phyloP scores from a whole-genome alignment of 164 flowering plant genomes.

The Paratinospora sagittata region DNA sequence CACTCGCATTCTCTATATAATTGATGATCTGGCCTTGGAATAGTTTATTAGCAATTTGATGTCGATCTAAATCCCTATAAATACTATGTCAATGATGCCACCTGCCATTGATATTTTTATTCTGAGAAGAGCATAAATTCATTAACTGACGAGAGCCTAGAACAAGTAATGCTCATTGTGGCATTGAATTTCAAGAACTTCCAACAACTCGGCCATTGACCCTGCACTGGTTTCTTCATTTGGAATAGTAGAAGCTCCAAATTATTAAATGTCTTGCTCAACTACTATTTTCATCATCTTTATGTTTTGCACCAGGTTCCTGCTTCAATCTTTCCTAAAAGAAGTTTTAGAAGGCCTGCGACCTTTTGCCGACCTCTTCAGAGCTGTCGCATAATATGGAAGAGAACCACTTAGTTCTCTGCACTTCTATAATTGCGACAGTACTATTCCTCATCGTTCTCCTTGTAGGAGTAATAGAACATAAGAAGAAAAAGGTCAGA shows the following conservation, averaged over 20 bases:
- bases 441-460: slow-evolving; percentile 14
- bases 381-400: slow-evolving; percentile 19
- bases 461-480: slow-evolving; percentile 13
- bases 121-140: neutral
- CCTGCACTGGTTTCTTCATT: neutral
- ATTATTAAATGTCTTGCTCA: neutral
- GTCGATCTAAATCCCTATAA: neutral
- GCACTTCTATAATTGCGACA: slow-evolving; percentile 12
- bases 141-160: neutral
- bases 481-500: neutral
- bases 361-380: neutral
- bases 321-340: slow-evolving; percentile 8
- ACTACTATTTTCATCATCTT: neutral
- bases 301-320: slow-evolving; percentile 9
- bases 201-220: too few species aligned
- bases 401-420: slow-evolving; percentile 3
- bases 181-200: neutral
- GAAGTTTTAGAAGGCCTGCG: neutral
- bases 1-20: neutral
- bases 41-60: neutral
- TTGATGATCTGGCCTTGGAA: slow-evolving; percentile 4
- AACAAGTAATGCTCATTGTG: neutral
- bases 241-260: neutral
- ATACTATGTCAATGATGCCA: neutral
- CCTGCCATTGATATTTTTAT: slow-evolving; percentile 1